These are phyloP conservation scores for Exophiala alcalophila DNA, from an alignment of 2,329 filamentous ascomycete genomes.

Conservation along the genomic window DNA sequence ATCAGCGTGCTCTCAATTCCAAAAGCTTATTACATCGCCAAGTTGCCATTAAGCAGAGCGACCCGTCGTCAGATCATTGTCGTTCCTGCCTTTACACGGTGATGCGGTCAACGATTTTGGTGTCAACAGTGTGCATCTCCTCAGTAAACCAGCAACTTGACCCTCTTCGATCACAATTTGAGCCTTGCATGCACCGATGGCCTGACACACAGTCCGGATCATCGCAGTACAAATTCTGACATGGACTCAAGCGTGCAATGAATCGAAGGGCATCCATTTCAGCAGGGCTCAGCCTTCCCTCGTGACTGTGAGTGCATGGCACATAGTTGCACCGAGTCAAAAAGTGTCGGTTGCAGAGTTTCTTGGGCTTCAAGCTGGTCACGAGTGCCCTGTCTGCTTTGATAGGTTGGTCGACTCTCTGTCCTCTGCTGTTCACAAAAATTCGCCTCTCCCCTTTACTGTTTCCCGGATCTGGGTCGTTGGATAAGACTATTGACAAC, in stretches of 20 bases:
- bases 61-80: too few species aligned
- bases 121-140: slow-evolving; percentile 32
- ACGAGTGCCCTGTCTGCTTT: slow-evolving; percentile 27
- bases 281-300: slow-evolving; percentile 22
- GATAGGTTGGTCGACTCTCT: slow-evolving; percentile 33
- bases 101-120: slow-evolving; percentile 16
- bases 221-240: slow-evolving; percentile 32
- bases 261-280: slow-evolving; percentile 33
- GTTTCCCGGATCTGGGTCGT: neutral
- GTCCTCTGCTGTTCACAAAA: slow-evolving; percentile 30
- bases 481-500: neutral
- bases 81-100: slow-evolving; percentile 7
- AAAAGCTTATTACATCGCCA: too few species aligned
- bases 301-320: slow-evolving; percentile 34
- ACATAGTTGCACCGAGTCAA: slow-evolving; percentile 28
- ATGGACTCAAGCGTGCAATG: slow-evolving; percentile 35
- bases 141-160: slow-evolving; percentile 30
- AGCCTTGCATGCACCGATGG: slow-evolving; percentile 32
- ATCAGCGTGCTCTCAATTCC: too few species aligned
- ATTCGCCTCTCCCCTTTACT: slow-evolving; percentile 3
- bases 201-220: slow-evolving; percentile 33
- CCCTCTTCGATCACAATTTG: slow-evolving; percentile 12
- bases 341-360: slow-evolving; percentile 38
- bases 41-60: too few species aligned
- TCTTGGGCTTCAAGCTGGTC: slow-evolving; percentile 31